Percentiles rank a stretch among this genome's conserved stretches.
Evolutionary conservation across 1,139 yeast genomes (phyloP).

Genomic region (Kodamaea sp.): DNA sequence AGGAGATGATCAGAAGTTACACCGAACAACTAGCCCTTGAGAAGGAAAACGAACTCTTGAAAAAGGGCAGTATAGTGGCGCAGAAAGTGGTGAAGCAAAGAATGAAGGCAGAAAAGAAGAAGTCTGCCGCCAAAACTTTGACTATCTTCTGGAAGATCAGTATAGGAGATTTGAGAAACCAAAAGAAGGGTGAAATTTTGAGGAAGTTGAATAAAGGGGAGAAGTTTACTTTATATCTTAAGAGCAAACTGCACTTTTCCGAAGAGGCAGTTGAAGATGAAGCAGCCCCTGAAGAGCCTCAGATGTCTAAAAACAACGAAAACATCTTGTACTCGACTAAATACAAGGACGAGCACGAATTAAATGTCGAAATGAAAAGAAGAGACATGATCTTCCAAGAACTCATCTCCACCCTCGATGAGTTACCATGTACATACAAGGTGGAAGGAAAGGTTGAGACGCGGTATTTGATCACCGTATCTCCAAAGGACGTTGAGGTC

Average conservation of each 20-base stretch:
- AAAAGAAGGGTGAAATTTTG: conserved; percentile 37
- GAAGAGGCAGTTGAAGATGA: conserved; percentile 13
- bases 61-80: conserved; percentile 37
- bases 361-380: conserved; percentile 32
- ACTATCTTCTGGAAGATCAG: conserved; percentile 43
- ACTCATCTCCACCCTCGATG: conserved; percentile 28
- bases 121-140: conserved; percentile 37
- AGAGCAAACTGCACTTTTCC: conserved; percentile 14
- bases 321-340: conserved; percentile 9
- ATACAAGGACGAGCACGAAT: conserved; percentile 20
- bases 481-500: conserved; percentile 13
- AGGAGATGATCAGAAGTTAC: conserved; percentile 38
- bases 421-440: conserved; percentile 30
- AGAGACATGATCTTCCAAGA: conserved; percentile 31
- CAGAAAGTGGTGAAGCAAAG: conserved; percentile 30
- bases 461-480: conserved; percentile 16
- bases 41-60: conserved; percentile 34
- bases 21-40: conserved; percentile 34
- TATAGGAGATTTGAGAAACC: conserved; percentile 39
- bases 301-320: conserved; percentile 3
- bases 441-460: conserved; percentile 32
- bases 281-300: conserved; percentile 3
- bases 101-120: conserved; percentile 36
- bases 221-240: conserved; percentile 32
- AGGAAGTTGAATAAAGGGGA: conserved; percentile 36